Conservation (phyloP, 2,329 filamentous ascomycete genomes). For the Colletotrichum lupini region DNA sequence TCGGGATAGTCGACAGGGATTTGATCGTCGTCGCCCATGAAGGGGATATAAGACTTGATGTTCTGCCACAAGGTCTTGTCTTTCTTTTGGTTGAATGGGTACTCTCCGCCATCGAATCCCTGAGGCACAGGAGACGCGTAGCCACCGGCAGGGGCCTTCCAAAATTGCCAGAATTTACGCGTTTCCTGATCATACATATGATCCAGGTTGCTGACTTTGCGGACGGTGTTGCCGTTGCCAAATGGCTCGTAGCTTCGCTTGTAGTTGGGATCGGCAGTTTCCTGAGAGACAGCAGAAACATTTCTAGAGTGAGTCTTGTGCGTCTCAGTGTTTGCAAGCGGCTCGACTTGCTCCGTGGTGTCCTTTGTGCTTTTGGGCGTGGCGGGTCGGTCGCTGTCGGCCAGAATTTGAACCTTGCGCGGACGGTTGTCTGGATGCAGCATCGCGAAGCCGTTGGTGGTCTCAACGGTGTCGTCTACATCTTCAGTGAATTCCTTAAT, state of each 20-base stretch:
- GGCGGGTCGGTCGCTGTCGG: constrained; percentile 45
- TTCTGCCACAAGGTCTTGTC: constrained; percentile 63
- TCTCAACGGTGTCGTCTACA: constrained; percentile 63
- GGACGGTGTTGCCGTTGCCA: constrained; percentile 61
- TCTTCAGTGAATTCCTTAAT: constrained; percentile 60
- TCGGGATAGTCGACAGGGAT: constrained; percentile 67
- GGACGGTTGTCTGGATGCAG: constrained; percentile 40
- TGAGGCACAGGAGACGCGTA: constrained; percentile 72
- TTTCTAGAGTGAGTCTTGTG: constrained; percentile 50
- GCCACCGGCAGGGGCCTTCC: constrained; percentile 70
- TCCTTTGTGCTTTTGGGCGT: constrained; percentile 10
- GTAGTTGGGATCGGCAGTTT: constrained; percentile 47
- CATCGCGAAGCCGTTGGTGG: constrained; percentile 63
- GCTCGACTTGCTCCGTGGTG: constrained; percentile 12
- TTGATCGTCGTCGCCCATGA: constrained; percentile 54
- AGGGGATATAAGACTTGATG: constrained; percentile 62
- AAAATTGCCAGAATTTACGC: constrained; percentile 70
- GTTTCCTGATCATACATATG: constrained; percentile 60
- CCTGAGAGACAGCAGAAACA: constrained; percentile 51
- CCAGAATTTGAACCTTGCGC: constrained; percentile 45
- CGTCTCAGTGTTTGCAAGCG: constrained; percentile 45
- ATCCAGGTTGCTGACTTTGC: constrained; percentile 59
- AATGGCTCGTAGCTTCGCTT: constrained; percentile 46
- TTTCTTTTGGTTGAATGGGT: constrained; percentile 49
- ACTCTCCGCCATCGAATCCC: constrained; percentile 58